Conservation (phyloP, 2,329 filamentous ascomycete species). For the Elsinoe necatrix region DNA sequence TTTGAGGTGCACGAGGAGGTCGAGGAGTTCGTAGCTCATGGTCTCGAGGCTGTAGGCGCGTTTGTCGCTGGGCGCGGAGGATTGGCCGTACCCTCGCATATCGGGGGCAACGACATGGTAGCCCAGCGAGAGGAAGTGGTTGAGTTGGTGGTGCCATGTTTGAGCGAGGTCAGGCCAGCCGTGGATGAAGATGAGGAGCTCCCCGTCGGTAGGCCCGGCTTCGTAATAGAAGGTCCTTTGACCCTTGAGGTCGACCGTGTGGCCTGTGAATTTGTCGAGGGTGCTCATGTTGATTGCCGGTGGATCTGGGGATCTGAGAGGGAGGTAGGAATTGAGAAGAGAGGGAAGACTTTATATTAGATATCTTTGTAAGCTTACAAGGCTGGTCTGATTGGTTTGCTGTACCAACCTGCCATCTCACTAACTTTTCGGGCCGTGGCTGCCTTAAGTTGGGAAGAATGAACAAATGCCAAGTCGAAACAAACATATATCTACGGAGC, state of each 20-base stretch:
- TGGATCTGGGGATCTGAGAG: not conserved
- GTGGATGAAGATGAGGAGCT: slow-evolving; percentile 26
- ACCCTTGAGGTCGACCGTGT: slow-evolving; percentile 17
- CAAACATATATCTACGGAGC: not conserved
- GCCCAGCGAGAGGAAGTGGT: slow-evolving; percentile 25
- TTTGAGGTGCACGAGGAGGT: slow-evolving; percentile 34
- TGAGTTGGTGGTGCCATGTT: slow-evolving; percentile 31
- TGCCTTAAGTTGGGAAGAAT: not conserved
- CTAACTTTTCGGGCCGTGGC: not conserved
- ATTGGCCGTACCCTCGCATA: slow-evolving; percentile 32
- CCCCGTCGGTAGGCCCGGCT: slow-evolving; percentile 23
- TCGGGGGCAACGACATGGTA: slow-evolving; percentile 27
- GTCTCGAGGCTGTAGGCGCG: slow-evolving; percentile 28
- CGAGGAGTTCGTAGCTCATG: slow-evolving; percentile 26
- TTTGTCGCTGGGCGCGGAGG: slow-evolving; percentile 24
- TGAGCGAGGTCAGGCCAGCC: slow-evolving; percentile 32
- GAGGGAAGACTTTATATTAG: not conserved
- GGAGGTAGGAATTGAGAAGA: not conserved
- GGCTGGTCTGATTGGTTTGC: not conserved
- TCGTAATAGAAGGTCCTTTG: slow-evolving; percentile 26
- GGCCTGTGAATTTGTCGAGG: not conserved
- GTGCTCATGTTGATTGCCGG: not conserved
- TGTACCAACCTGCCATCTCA: not conserved
- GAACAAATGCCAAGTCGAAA: not conserved
- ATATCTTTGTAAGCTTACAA: not conserved